These are phyloP conservation scores for Cercospora zeina DNA, from an alignment of 2,329 filamentous ascomycete species.

Conservation along the genomic window DNA sequence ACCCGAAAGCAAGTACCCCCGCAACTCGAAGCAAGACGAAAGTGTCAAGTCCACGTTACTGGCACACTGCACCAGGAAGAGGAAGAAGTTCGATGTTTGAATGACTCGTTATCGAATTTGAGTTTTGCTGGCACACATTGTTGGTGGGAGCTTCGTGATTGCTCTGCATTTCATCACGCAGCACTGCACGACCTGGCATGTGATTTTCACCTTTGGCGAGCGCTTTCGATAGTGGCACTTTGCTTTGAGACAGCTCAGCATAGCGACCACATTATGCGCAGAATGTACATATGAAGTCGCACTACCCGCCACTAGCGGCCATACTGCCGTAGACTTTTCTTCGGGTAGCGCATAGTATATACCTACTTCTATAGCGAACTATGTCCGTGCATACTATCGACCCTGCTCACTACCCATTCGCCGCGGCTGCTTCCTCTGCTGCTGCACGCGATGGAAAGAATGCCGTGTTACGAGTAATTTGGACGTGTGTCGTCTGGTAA, in stretches of 20 bases:
- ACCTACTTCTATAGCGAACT: not conserved
- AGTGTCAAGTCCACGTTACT: slow-evolving; percentile 39
- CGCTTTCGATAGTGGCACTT: not conserved
- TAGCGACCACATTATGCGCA: slow-evolving; percentile 4
- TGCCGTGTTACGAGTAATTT: slow-evolving; percentile 1
- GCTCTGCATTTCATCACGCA: not conserved
- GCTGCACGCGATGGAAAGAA: not conserved
- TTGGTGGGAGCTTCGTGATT: not conserved
- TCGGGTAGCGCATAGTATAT: not conserved
- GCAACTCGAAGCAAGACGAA: slow-evolving; percentile 40
- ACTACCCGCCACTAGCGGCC: not conserved
- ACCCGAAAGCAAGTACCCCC: slow-evolving; percentile 29
- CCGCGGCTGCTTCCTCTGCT: not conserved
- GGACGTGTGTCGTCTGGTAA: not conserved
- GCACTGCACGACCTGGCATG: not conserved
- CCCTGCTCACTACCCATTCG: not conserved
- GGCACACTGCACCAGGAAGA: slow-evolving; percentile 27
- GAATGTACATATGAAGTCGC: slow-evolving; percentile 1
- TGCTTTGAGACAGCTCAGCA: slow-evolving; percentile 1
- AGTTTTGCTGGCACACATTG: not conserved
- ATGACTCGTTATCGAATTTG: slow-evolving; percentile 15
- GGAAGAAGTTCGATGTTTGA: slow-evolving; percentile 31
- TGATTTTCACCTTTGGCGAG: not conserved
- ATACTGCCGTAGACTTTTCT: not conserved
- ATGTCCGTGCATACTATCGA: not conserved